A percentile compares a stretch with the other conserved stretches of the same genome.
phyloP scores from a whole-genome alignment of 257 asterid genomes.

The Craterostigma plantagineum region DNA sequence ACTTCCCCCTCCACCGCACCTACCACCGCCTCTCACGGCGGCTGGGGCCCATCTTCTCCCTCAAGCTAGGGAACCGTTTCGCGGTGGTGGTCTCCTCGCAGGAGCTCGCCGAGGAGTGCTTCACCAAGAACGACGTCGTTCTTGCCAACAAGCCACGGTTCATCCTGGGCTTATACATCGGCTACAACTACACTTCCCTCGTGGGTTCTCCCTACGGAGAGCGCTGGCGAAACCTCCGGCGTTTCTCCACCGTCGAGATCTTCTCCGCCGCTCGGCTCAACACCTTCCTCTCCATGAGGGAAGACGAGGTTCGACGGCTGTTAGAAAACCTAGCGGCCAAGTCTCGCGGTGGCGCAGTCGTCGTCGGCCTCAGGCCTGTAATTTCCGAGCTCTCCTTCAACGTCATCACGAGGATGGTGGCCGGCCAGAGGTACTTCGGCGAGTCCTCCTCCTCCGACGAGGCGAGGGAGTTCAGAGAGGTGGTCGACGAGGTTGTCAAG shows the following conservation, averaged over 20 bases:
- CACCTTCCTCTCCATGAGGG: neutral
- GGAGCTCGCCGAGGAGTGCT: too few species aligned
- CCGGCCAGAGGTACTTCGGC: neutral
- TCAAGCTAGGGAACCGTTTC: too few species aligned
- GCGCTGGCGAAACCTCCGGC: slow-evolving; percentile 5
- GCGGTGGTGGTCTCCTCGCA: too few species aligned
- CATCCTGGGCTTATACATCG: neutral
- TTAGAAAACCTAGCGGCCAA: neutral
- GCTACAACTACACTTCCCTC: neutral
- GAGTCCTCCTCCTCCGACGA: neutral
- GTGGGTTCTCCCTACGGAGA: neutral
- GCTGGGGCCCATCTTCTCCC: too few species aligned
- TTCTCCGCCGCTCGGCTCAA: neutral
- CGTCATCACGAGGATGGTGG: slow-evolving; percentile 1
- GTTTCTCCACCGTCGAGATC: neutral
- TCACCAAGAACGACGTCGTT: slow-evolving; percentile 1
- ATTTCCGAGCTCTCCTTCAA: neutral
- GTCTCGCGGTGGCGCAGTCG: neutral
- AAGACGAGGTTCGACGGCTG: neutral
- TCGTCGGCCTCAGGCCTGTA: neutral
- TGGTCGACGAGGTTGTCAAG: neutral
- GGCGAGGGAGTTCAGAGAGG: neutral
- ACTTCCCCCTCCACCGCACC: too few species aligned
- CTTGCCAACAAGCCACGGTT: neutral
- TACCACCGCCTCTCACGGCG: too few species aligned